Conservation (phyloP, 768 basidiomycete genomes). For the Termitomyces sp. region DNA sequence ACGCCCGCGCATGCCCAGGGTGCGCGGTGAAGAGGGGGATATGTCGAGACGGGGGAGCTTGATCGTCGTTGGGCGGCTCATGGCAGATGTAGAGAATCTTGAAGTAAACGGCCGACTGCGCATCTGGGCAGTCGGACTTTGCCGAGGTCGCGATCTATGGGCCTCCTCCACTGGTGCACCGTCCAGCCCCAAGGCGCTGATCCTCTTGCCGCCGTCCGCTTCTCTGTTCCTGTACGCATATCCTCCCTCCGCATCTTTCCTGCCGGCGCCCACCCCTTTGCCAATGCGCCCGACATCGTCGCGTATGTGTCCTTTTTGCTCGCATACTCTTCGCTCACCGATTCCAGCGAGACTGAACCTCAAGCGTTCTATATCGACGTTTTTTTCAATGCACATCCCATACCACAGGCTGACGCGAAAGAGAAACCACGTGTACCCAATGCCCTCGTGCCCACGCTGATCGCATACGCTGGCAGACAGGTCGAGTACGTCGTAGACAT, state of each 20-base stretch:
- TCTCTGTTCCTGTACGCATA: constrained; percentile 61
- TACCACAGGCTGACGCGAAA: constrained; percentile 36
- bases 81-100: constrained; percentile 17
- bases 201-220: constrained; percentile 67
- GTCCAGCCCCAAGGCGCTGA: constrained; percentile 48
- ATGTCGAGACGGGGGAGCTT: constrained; percentile 49
- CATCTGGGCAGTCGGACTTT: constrained; percentile 17
- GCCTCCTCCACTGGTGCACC: constrained; percentile 65
- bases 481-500: constrained; percentile 65
- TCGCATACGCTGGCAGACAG: constrained; percentile 67
- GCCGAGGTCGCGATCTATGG: constrained; percentile 27
- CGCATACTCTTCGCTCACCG: constrained; percentile 1
- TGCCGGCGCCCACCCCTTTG: constrained; percentile 58
- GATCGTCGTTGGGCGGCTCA: constrained; percentile 50
- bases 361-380: constrained; percentile 69
- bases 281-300: constrained; percentile 50
- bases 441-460: constrained; percentile 62
- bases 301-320: constrained; percentile 38
- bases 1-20: constrained; percentile 28
- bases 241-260: constrained; percentile 66
- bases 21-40: constrained; percentile 19
- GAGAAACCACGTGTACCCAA: constrained; percentile 63
- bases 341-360: constrained; percentile 59
- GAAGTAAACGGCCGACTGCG: constrained; percentile 9
- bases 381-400: constrained; percentile 67